Base-by-base conservation (phyloP, 106 monocot species). In the Narthecium ossifragum region DNA sequence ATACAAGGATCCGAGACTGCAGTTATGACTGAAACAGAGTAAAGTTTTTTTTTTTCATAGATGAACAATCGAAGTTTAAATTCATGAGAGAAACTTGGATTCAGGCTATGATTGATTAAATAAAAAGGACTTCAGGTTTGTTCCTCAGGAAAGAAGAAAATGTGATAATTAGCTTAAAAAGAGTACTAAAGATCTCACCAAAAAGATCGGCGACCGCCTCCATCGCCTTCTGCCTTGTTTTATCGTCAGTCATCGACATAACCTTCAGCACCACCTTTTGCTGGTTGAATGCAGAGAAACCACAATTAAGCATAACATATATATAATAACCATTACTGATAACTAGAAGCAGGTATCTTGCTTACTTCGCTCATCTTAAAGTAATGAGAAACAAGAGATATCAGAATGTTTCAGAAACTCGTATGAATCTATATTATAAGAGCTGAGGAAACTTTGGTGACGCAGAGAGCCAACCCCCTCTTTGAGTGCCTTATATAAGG, bases 131-230 rank as follows among this genome's bases (percentile, higher is more conserved):
- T 15, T 36, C 13, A 26, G 52, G 3, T 23, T 38, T 21, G 6
- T 17, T 23, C 26, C 36, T n/a, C 29, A 55, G 17, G 2, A 6
- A 20, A 31, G 10, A 54, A 37, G 8, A n/a, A 4, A 36, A 10
- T n/a, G 48, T 6, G 0, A 33, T 23, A 67, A 31, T 18, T 21
- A 11, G 25, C 20, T 15, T 4, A 46, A 25, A 45, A 57, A 14
- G 0, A 27, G 0, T 8, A 22, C 13, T 23, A 26, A 12, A 27
- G 22, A 1, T 29, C 30, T n/a, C 80, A 92, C 92, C 92, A n/a
- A 75, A 80, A 28, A 92, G 76, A n/a, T 82, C 82, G 12, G 92
- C 92, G 23, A 78, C 92, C 17, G 86, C 74, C 54, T 83, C 86
- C 9, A 92, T 80, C 62, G 92, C 82, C 31, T 92, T 92, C 70